Evolutionary conservation across 805 yeast genomes (phyloP).

Genomic region (Kodamaea jinghongensis): DNA sequence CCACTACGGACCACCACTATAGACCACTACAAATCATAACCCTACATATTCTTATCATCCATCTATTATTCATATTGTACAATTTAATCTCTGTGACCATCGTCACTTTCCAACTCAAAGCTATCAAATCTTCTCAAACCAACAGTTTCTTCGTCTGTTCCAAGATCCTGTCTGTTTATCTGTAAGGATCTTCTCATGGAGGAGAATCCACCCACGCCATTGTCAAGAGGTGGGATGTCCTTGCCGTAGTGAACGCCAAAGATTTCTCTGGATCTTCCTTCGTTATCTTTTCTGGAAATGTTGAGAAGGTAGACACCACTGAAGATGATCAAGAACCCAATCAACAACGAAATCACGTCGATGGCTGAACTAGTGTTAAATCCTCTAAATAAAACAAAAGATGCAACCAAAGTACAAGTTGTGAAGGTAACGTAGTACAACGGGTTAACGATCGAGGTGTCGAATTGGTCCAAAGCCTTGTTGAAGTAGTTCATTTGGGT

Average conservation of each 20-base stretch:
- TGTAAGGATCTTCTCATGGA: conserved; percentile 79
- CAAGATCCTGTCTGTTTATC: conserved; percentile 42
- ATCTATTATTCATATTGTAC: background rate
- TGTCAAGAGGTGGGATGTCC: conserved; percentile 69
- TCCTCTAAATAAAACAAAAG: conserved; percentile 81
- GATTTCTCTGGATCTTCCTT: conserved; percentile 53
- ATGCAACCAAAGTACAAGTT: conserved; percentile 80
- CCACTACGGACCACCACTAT: too few species aligned
- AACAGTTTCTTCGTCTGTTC: conserved; percentile 45
- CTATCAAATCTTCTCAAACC: conserved; percentile 62
- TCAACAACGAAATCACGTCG: conserved; percentile 74
- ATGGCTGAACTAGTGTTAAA: conserved; percentile 81
- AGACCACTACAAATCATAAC: too few species aligned
- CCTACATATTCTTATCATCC: too few species aligned
- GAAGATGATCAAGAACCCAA: conserved; percentile 85
- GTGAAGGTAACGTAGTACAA: conserved; percentile 89
- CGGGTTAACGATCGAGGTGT: conserved; percentile 89
- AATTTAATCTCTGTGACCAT: conserved; percentile 13
- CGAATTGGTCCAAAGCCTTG: conserved; percentile 90
- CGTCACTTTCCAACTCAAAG: conserved; percentile 48
- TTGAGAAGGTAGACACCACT: conserved; percentile 83
- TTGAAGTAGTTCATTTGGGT: conserved; percentile 94
- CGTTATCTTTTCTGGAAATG: conserved; percentile 65
- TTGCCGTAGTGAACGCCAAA: conserved; percentile 54
- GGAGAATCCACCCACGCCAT: conserved; percentile 69